Conservation (phyloP, 805 yeast genomes). For the Candida odintsovae region DNA sequence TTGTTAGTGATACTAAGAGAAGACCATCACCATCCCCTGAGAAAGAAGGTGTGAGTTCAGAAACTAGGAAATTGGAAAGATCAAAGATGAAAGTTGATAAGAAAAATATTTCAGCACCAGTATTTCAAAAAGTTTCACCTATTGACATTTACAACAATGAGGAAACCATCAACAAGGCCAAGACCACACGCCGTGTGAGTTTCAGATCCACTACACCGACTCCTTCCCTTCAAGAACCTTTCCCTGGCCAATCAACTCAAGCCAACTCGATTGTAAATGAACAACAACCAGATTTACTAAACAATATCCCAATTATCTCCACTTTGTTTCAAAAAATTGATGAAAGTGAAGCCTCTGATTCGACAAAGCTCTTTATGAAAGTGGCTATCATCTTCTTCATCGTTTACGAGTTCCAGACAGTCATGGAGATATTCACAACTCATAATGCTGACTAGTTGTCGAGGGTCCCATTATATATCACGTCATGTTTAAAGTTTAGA, state of each 20-base stretch:
- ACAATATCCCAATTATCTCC: conserved; percentile 14
- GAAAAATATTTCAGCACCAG: neutral
- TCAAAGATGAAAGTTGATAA: neutral
- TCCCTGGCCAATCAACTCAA: neutral
- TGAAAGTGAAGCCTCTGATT: conserved; percentile 4
- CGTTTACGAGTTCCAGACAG: conserved; percentile 27
- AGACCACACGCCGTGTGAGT: neutral
- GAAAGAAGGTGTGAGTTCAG: neutral
- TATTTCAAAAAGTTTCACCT: neutral
- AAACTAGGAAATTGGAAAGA: neutral
- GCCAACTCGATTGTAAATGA: neutral
- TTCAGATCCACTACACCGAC: neutral
- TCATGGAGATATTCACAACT: conserved; percentile 7
- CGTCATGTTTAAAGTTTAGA: neutral
- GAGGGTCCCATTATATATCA: no score
- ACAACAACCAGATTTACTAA: conserved; percentile 4
- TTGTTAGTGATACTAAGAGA: neutral
- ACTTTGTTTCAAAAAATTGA: conserved; percentile 11
- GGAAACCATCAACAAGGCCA: neutral
- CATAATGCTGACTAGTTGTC: neutral
- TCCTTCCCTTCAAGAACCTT: neutral
- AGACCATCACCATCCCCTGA: neutral
- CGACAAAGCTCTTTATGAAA: conserved; percentile 9
- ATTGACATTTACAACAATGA: neutral
- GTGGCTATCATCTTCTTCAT: conserved; percentile 25